Base-by-base conservation (phyloP, 2,329 filamentous ascomycete genomes). In the Trichoderma endophyticum region DNA sequence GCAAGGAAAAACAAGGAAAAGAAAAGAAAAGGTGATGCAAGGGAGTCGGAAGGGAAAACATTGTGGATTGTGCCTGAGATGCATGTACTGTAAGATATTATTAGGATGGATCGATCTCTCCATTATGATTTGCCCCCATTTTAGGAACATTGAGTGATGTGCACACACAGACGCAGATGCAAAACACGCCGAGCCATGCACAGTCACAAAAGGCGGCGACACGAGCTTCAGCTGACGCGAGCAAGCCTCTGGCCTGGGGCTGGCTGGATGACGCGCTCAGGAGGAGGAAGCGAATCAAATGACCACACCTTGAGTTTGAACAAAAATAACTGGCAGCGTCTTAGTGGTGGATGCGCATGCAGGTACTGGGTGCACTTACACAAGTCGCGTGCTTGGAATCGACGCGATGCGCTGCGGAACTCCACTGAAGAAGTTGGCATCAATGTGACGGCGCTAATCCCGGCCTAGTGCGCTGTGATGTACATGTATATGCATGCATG, bases 271-370 rank as follows among this genome's bases (percentile, higher is more conserved):
- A 62, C 57, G 66, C 66, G 66, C 57, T 61, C 39, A 34, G 39
- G 66, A 21, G 66, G 21, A 51, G 12, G 39, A 70, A 36, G 66
- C 66, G 66, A 70, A 70, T 70, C 66, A 62, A 61, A 70, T 61
- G 66, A 70, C 56, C 30, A 32, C 24, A 57, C 54, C 2, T 26
- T 59, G 7, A 57, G 34, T 18, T 12, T 12, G n/a, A 51, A 61
- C 14, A 62, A 28, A 61, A 62, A 51, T 61, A 70, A 34, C 56
- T 30, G 65, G 56, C 21, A 39, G 34, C 57, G 32, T 51, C 57
- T 39, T 54, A 61, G 66, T 60, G 66, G 36, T 21, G 57, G 39
- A 59, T 51, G 66, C 57, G 21, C 56, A 70, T 70, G 66, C 66
- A 70, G 66, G 66, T 70, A 70, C 66, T 68, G 18, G 51, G 30